Evolutionary conservation across 352 stramenopile genomes (phyloP).

Genomic region (Globisporangium perplexum): DNA sequence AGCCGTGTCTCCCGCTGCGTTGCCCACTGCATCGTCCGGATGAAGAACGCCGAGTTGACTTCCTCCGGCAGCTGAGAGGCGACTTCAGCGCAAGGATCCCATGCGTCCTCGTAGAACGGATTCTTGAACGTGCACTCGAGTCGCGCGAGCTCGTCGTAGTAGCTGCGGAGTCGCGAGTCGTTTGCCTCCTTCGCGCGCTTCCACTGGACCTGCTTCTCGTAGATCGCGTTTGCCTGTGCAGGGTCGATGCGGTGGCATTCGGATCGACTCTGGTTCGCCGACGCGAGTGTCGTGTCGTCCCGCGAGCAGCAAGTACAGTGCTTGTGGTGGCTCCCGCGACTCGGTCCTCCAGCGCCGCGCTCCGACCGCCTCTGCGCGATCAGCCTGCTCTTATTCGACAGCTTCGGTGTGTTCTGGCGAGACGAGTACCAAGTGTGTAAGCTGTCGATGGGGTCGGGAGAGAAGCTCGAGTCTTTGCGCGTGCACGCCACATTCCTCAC

Average conservation of each 20-base stretch:
- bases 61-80: background rate
- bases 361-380: conserved; percentile 25
- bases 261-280: background rate
- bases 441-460: background rate
- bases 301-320: conserved; percentile 23
- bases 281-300: background rate
- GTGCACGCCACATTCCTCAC: background rate
- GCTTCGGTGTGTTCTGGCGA: conserved; percentile 33
- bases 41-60: conserved; percentile 38
- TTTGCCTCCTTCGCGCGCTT: conserved; percentile 38
- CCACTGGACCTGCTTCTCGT: conserved; percentile 54
- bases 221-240: conserved; percentile 37
- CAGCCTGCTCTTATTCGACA: conserved; percentile 38
- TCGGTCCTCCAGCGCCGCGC: background rate
- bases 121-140: conserved; percentile 57
- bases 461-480: background rate
- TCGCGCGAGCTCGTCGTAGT: conserved; percentile 26
- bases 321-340: conserved; percentile 1
- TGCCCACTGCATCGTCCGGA: conserved; percentile 38
- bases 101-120: conserved; percentile 38
- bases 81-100: conserved; percentile 9
- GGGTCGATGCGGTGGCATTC: conserved; percentile 12
- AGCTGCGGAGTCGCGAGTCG: conserved; percentile 24
- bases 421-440: background rate
- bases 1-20: conserved; percentile 29